phyloP scores from a whole-genome alignment of 2,329 filamentous ascomycete genomes.

The Bipolaris cookei region DNA sequence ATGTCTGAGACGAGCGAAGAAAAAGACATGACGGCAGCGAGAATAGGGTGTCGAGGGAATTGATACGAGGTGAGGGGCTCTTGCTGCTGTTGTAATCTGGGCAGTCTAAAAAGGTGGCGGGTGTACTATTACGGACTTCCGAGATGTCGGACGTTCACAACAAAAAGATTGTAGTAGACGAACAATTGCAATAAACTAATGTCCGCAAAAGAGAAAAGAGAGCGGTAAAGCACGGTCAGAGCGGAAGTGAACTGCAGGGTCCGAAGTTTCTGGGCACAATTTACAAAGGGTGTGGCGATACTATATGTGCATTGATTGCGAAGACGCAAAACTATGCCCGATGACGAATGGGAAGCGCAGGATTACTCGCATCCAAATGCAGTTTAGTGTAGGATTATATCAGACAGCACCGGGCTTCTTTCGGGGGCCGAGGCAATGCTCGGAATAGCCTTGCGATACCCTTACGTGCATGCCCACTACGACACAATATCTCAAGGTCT shows the following conservation, averaged over 20 bases:
- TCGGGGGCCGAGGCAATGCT: not conserved
- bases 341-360: slow-evolving; percentile 12
- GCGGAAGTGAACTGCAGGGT: not conserved
- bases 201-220: not conserved
- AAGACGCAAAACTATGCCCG: slow-evolving; percentile 14
- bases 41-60: not conserved
- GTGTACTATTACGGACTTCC: slow-evolving; percentile 10
- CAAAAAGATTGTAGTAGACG: not conserved
- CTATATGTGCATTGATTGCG: slow-evolving; percentile 1
- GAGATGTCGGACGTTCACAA: slow-evolving; percentile 13
- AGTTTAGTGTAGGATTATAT: slow-evolving; percentile 6
- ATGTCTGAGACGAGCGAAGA: slow-evolving; percentile 60
- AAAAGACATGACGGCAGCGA: slow-evolving; percentile 54
- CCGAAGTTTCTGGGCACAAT: not conserved
- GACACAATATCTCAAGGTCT: not conserved
- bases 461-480: not conserved
- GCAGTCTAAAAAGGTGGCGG: slow-evolving; percentile 18
- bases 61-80: slow-evolving; percentile 1
- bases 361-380: slow-evolving; percentile 17
- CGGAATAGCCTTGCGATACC: not conserved
- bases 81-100: slow-evolving; percentile 7
- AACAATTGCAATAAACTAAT: not conserved
- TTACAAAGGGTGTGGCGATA: slow-evolving; percentile 4
- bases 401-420: slow-evolving; percentile 2
- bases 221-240: not conserved